phyloP scores from a whole-genome alignment of 257 asterid genomes.

The Plectranthus barbatus region DNA sequence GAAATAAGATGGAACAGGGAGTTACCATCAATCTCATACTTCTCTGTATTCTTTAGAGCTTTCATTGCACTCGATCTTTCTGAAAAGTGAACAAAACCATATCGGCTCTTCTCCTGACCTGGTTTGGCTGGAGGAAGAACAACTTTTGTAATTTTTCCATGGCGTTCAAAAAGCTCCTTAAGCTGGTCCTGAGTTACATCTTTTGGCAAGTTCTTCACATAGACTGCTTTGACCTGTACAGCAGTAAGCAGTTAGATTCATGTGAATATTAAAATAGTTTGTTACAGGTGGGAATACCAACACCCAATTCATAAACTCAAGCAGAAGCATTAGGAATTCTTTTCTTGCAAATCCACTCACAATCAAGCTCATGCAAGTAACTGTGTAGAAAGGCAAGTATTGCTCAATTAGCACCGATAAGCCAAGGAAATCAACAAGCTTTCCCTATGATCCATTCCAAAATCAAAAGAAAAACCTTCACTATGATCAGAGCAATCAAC shows the following conservation, averaged over 20 bases:
- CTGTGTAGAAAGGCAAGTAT: no score
- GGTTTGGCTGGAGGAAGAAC: slow-evolving; percentile 97
- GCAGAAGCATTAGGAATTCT: not conserved
- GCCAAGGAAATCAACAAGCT: not conserved
- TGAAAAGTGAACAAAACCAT: slow-evolving; percentile 87
- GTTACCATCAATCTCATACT: slow-evolving; percentile 78
- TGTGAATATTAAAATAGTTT: not conserved
- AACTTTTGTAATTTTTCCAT: slow-evolving; percentile 79
- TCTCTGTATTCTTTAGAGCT: slow-evolving; percentile 87
- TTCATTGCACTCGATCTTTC: slow-evolving; percentile 89
- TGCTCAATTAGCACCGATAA: not conserved
- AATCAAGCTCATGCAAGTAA: not conserved
- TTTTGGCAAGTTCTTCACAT: slow-evolving; percentile 89
- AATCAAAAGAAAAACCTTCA: not conserved
- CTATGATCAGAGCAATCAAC: not conserved
- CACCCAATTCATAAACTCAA: not conserved
- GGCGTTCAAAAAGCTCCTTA: slow-evolving; percentile 68
- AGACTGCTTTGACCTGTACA: slow-evolving; percentile 83
- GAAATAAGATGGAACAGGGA: not conserved
- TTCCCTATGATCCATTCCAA: not conserved
- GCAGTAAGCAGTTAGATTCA: slow-evolving; percentile 5
- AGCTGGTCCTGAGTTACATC: slow-evolving; percentile 78
- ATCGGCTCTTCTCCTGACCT: slow-evolving; percentile 90
- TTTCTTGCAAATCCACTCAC: not conserved
- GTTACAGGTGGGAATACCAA: not conserved